Conservation (phyloP, 192 early-diverging fungal species). For the Jimgerdemannia flammicorona region DNA sequence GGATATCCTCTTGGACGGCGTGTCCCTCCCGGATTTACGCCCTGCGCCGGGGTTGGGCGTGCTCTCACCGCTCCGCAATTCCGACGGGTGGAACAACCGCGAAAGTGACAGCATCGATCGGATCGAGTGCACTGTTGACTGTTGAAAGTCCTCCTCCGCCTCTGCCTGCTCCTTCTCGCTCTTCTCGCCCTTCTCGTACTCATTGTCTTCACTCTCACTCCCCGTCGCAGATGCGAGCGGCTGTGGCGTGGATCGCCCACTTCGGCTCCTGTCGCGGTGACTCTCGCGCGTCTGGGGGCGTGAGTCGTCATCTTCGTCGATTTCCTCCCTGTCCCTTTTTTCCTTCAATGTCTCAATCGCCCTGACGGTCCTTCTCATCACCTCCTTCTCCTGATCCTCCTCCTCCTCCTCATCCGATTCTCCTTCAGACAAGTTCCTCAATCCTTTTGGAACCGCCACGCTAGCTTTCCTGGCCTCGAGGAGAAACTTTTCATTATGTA, state of each 20-base stretch:
- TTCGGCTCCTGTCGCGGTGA: slow-evolving; percentile 5
- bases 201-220: no score
- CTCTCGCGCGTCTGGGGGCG: not conserved
- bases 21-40: not conserved
- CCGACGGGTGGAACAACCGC: not conserved
- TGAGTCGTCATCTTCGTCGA: slow-evolving; percentile 12
- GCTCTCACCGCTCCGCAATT: not conserved
- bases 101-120: slow-evolving; percentile 1
- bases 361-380: not conserved
- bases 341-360: no score
- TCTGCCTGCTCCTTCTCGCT: not conserved
- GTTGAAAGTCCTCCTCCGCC: not conserved
- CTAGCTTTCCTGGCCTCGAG: not conserved
- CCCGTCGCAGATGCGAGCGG: slow-evolving; percentile 12
- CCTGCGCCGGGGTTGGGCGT: not conserved
- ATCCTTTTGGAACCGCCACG: not conserved
- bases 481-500: slow-evolving; percentile 18
- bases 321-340: not conserved
- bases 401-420: slow-evolving; percentile 13
- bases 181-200: not conserved
- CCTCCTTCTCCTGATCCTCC: not conserved
- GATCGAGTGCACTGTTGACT: slow-evolving; percentile 1
- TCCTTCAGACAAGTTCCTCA: slow-evolving; percentile 23
- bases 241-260: slow-evolving; percentile 10
- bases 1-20: not conserved